Base-by-base conservation (phyloP, 257 asterid genomes). In the Fraxinus cuspidata region DNA sequence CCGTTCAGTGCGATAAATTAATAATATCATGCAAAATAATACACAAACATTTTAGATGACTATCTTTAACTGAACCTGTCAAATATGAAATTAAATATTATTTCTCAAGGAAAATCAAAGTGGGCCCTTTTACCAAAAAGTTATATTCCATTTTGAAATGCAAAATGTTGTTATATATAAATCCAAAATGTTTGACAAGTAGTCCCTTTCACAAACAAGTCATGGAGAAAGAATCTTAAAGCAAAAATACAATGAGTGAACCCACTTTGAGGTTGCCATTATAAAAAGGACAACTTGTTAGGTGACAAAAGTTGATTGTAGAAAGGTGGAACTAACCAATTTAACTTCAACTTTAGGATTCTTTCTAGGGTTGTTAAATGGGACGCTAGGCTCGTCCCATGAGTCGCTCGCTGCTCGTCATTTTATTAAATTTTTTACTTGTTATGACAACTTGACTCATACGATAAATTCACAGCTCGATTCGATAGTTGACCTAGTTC, bases 181-280 rank as follows among this genome's bases (percentile, higher is more conserved):
- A 77, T 79, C 84, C 77, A 53, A 81, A 53, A 53, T 68, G 66
- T 34, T 40, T 67, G 81, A 76, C 80, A 83, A 81, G 74, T 19
- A 63, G 75, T 78, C 84, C 23, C 56, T 77, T 77, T 81, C 79
- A 81, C 74, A 51, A 79, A 68, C 78, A 65, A 83, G 85, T 84
- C 81, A 86, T 78, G 27, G 84, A 38, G 72, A 67, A 76, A 81
- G 92, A 87, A 87, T 90, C 94, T 87, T 85, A 32, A 75, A 74
- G 81, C 82, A 80, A 81, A 84, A 75, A 86, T 74, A 74, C 70
- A 83, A 67, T 63, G 81, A 83, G 74, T 25, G 85, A 71, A 78
- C 87, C 84, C 83, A 51, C 81, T 27, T 66, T 25, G 71, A 58
- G 47, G 56, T 27, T 58, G 74, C 73, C 81, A 49, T 65, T 76